phyloP scores from a whole-genome alignment of 2,329 filamentous ascomycete genomes.

The Diaporthe batatas region DNA sequence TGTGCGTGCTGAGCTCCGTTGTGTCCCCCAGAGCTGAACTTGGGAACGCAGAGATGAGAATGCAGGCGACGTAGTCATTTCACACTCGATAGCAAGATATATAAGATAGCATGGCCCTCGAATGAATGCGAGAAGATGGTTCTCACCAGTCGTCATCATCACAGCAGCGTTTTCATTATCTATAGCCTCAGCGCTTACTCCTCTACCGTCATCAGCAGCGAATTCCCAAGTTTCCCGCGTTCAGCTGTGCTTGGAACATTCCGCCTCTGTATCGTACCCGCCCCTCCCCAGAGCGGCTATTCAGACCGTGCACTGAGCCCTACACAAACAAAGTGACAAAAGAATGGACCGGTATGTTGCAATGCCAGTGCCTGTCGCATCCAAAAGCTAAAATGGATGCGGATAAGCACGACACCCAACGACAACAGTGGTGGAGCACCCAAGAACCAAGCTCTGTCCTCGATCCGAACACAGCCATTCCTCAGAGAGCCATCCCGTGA shows the following conservation, averaged over 20 bases:
- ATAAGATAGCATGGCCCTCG: background rate
- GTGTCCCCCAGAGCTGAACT: background rate
- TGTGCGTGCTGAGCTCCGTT: background rate
- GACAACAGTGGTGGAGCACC: background rate
- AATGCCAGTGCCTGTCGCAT: background rate
- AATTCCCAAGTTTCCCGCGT: background rate
- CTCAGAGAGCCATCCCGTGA: constrained; percentile 13
- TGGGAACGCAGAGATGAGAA: background rate
- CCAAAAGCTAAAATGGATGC: background rate
- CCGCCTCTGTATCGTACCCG: too few relatives aligned
- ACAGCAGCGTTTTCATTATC: too few relatives aligned
- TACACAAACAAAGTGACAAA: background rate
- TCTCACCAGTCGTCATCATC: background rate
- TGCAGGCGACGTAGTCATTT: background rate
- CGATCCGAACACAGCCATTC: constrained; percentile 2
- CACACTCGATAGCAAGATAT: background rate
- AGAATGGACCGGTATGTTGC: constrained; percentile 8
- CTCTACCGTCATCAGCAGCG: background rate
- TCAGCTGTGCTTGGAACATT: background rate
- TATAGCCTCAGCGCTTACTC: background rate
- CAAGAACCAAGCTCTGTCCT: background rate
- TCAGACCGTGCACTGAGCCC: too few relatives aligned
- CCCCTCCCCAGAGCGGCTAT: background rate
- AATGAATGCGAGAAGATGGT: background rate
- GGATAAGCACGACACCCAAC: background rate